These are phyloP conservation scores for Apiospora malaysiana DNA, from an alignment of 2,329 filamentous ascomycete species.

Conservation along the genomic window DNA sequence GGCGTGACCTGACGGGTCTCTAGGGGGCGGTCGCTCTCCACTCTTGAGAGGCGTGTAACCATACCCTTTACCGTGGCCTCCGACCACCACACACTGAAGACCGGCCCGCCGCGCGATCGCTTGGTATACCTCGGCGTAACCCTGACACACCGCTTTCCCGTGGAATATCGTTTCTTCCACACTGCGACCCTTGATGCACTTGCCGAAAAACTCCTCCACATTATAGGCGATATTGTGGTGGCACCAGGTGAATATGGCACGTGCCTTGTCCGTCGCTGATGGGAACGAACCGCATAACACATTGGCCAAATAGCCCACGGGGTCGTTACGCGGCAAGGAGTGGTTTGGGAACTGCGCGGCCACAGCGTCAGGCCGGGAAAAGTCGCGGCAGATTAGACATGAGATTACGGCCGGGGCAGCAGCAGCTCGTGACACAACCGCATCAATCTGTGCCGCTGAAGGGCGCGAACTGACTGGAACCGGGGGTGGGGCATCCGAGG, in stretches of 20 bases:
- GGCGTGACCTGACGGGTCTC: slow-evolving; percentile 72
- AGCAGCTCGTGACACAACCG: slow-evolving; percentile 43
- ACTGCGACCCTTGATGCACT: slow-evolving; percentile 68
- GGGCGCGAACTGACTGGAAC: slow-evolving; percentile 60
- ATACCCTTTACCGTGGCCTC: slow-evolving; percentile 86
- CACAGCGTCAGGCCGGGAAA: slow-evolving; percentile 78
- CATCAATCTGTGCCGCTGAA: slow-evolving; percentile 56
- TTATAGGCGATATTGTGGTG: slow-evolving; percentile 95
- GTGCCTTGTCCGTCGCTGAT: slow-evolving; percentile 87
- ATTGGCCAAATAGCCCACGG: slow-evolving; percentile 76
- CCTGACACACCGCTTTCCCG: slow-evolving; percentile 88
- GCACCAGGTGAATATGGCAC: slow-evolving; percentile 92
- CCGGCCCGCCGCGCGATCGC: slow-evolving; percentile 80
- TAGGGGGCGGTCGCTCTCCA: slow-evolving; percentile 70
- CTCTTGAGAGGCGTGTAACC: slow-evolving; percentile 69
- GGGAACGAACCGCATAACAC: slow-evolving; percentile 80
- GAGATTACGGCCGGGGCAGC: slow-evolving; percentile 53
- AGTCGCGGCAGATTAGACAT: slow-evolving; percentile 90
- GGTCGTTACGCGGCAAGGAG: slow-evolving; percentile 68
- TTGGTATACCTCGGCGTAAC: slow-evolving; percentile 84
- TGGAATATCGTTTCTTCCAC: slow-evolving; percentile 75
- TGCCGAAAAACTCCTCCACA: slow-evolving; percentile 76
- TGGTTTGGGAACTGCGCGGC: slow-evolving; percentile 78
- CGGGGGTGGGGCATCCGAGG: slow-evolving; percentile 53
- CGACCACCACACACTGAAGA: slow-evolving; percentile 75